Percentiles rank a stretch among this genome's conserved stretches.
Evolutionary conservation across 2,329 filamentous ascomycete genomes (phyloP).

Genomic region (Periconia sp.): DNA sequence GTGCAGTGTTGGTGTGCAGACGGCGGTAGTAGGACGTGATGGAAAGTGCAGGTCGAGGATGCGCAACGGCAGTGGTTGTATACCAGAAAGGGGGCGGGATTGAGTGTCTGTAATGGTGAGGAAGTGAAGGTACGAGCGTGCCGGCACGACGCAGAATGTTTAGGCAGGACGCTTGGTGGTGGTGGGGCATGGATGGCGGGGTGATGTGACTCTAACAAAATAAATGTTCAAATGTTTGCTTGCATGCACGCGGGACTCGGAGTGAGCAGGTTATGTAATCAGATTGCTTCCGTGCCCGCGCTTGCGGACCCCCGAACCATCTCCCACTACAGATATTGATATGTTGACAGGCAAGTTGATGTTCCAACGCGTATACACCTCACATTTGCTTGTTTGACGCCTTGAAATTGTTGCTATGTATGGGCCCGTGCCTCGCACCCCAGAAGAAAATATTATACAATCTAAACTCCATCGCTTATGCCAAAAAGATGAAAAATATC

Average conservation of each 20-base stretch:
- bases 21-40: not conserved
- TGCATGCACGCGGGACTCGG: not conserved
- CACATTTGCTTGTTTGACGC: too few relatives aligned
- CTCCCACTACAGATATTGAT: too few relatives aligned
- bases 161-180: slow-evolving; percentile 13
- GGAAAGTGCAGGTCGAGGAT: not conserved
- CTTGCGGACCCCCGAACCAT: too few relatives aligned
- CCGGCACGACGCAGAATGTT: slow-evolving; percentile 16
- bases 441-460: not conserved
- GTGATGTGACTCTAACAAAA: slow-evolving; percentile 8
- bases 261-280: too few relatives aligned
- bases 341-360: too few relatives aligned
- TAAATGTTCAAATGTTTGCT: slow-evolving; percentile 12
- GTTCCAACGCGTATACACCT: too few relatives aligned
- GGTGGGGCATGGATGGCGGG: slow-evolving; percentile 25
- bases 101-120: not conserved
- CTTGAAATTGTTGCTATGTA: too few relatives aligned
- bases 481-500: slow-evolving; percentile 13
- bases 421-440: not conserved
- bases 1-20: not conserved
- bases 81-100: not conserved
- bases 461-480: slow-evolving; percentile 34
- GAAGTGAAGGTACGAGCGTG: slow-evolving; percentile 15
- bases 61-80: slow-evolving; percentile 1
- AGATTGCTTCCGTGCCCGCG: too few relatives aligned